Percentiles rank a stretch among this genome's conserved stretches.
phyloP scores from a whole-genome alignment of 768 basidiomycete genomes.

The Lenzites betulinus region DNA sequence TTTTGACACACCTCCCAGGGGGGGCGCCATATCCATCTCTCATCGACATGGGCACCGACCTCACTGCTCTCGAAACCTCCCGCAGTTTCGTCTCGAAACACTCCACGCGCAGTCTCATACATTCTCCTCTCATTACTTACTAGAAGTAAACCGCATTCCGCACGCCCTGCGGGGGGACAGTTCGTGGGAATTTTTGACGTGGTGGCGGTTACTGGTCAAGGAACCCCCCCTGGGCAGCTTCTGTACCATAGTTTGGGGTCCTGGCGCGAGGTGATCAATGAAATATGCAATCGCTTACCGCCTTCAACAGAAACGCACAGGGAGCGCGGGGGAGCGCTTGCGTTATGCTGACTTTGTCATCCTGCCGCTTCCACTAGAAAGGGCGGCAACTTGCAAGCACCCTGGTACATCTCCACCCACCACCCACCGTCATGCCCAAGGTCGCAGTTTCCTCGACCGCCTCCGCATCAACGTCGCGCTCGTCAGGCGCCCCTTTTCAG shows the following conservation, averaged over 20 bases:
- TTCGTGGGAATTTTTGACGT: no score
- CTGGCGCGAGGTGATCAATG: background rate
- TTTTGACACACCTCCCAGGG: no score
- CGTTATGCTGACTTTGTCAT: slow-evolving; percentile 11
- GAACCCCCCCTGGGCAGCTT: background rate
- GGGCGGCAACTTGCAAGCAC: background rate
- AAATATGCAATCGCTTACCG: background rate
- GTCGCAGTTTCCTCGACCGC: background rate
- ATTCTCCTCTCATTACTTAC: no score
- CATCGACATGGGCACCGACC: no score
- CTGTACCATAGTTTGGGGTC: background rate
- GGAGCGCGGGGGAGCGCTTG: background rate
- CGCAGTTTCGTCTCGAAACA: no score
- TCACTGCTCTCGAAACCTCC: no score
- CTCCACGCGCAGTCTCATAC: no score
- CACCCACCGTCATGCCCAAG: slow-evolving; percentile 22
- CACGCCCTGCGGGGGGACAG: no score
- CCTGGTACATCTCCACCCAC: background rate
- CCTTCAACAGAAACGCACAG: background rate
- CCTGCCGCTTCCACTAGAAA: background rate
- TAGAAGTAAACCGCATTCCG: no score
- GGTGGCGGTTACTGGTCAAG: no score
- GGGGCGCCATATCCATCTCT: no score
- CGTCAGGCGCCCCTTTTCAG: slow-evolving; percentile 11
- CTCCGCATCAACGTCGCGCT: slow-evolving; percentile 5